phyloP scores from a whole-genome alignment of 352 stramenopile genomes.

The Globisporangium cylindrosporum region DNA sequence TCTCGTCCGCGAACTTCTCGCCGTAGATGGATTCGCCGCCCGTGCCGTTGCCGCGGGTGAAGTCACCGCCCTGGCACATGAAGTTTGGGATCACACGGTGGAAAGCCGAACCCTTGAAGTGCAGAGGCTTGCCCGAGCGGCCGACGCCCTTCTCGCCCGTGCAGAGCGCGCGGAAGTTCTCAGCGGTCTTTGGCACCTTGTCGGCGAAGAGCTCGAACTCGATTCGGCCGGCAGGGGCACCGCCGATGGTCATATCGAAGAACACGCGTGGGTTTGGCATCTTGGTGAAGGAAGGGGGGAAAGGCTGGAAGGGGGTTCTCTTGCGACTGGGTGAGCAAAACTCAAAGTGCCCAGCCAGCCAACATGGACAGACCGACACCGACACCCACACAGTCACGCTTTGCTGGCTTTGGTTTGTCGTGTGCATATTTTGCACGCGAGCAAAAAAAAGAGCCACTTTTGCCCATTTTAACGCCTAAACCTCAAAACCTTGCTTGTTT shows the following conservation, averaged over 20 bases:
- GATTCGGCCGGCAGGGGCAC: slow-evolving; percentile 89
- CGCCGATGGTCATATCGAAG: slow-evolving; percentile 97
- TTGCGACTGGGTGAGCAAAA: slow-evolving; percentile 36
- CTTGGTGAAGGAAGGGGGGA: slow-evolving; percentile 20
- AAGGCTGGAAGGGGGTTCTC: slow-evolving; percentile 3
- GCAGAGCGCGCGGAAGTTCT: slow-evolving; percentile 60
- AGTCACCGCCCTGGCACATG: slow-evolving; percentile 97
- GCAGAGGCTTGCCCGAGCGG: slow-evolving; percentile 69
- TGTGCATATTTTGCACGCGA: background rate
- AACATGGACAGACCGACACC: background rate
- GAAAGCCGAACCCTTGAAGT: slow-evolving; percentile 88
- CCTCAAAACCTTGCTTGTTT: slow-evolving; percentile 12
- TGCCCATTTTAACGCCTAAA: background rate
- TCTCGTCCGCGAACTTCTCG: slow-evolving; percentile 95
- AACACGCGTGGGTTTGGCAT: slow-evolving; percentile 94
- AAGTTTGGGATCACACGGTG: slow-evolving; percentile 94
- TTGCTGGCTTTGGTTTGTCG: background rate
- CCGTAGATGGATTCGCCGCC: slow-evolving; percentile 96
- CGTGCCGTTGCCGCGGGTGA: slow-evolving; percentile 88
- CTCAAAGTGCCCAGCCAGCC: slow-evolving; percentile 19
- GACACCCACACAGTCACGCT: background rate
- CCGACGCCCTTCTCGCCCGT: slow-evolving; percentile 60
- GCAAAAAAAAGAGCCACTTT: background rate
- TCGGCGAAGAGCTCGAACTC: slow-evolving; percentile 83
- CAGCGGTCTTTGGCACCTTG: slow-evolving; percentile 70